A percentile compares a stretch with the other conserved stretches of the same genome.
Evolutionary conservation across 495 filamentous ascomycete species (phyloP).

Genomic region (Penicillium steckii): DNA sequence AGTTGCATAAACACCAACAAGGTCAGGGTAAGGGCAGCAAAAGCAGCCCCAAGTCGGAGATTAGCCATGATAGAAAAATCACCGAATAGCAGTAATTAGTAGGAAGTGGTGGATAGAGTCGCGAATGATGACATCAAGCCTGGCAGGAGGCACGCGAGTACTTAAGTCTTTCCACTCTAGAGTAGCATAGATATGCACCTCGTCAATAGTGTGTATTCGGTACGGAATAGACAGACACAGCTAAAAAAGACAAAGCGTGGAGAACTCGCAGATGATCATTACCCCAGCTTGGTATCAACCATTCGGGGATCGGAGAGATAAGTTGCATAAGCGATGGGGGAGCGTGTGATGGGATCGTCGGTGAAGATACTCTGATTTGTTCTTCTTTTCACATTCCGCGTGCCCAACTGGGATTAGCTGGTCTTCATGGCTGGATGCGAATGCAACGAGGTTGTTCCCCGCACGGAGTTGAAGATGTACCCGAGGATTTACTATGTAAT

Average conservation of each 20-base stretch:
- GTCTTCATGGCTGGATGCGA: neutral
- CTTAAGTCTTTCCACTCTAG: no score
- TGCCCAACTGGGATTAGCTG: slow-evolving; percentile 13
- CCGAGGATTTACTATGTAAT: slow-evolving; percentile 1
- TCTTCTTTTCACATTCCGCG: slow-evolving; percentile 2
- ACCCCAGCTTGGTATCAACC: slow-evolving; percentile 10
- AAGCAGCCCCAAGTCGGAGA: slow-evolving; percentile 20
- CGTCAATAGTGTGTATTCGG: no score
- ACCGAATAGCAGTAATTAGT: neutral
- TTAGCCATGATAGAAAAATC: slow-evolving; percentile 27
- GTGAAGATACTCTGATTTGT: neutral
- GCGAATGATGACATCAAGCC: neutral
- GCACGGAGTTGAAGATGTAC: slow-evolving; percentile 10
- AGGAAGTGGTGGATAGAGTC: neutral
- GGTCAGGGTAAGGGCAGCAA: slow-evolving; percentile 25
- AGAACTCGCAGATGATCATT: slow-evolving; percentile 19
- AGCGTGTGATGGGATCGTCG: slow-evolving; percentile 18
- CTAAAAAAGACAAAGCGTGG: no score
- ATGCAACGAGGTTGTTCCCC: slow-evolving; percentile 9
- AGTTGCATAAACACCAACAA: slow-evolving; percentile 33
- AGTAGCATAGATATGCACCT: no score
- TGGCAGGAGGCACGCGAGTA: slow-evolving; percentile 7
- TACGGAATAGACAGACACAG: no score
- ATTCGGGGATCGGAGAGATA: slow-evolving; percentile 6
- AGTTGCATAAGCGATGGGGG: slow-evolving; percentile 10